Percentiles rank a stretch among this genome's conserved stretches.
phyloP scores from a whole-genome alignment of 1,284 basidiomycete genomes.

The Pseudomicrostroma phylloplanum region DNA sequence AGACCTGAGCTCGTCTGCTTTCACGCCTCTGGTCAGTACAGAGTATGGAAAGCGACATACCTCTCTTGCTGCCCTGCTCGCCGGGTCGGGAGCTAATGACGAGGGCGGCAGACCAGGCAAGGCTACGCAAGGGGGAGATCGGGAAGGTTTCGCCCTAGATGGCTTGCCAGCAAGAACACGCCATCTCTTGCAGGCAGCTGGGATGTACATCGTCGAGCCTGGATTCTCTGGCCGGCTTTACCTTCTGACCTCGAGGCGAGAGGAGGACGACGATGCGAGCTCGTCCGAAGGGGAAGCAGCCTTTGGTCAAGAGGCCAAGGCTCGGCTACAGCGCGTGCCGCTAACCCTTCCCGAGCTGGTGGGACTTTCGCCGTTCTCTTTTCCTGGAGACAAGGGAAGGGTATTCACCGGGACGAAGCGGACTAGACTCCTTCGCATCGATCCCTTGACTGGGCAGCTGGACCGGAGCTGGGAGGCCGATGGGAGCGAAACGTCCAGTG shows the following conservation, averaged over 20 bases:
- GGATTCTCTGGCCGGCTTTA: constrained; percentile 77
- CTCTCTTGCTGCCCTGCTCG: constrained; percentile 35
- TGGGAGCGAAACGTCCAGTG: constrained; percentile 2
- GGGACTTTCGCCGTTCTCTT: constrained; percentile 75
- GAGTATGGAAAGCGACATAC: constrained; percentile 33
- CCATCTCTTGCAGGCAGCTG: constrained; percentile 55
- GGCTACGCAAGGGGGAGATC: constrained; percentile 38
- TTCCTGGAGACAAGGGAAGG: constrained; percentile 64
- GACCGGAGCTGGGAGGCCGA: constrained; percentile 62
- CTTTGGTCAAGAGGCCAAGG: constrained; percentile 18
- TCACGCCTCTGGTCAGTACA: constrained; percentile 31
- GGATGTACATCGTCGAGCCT: constrained; percentile 83
- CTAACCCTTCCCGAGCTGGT: constrained; percentile 79
- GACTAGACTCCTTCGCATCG: constrained; percentile 70
- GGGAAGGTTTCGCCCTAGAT: constrained; percentile 28
- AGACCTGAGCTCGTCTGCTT: neutral
- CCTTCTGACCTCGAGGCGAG: constrained; percentile 58
- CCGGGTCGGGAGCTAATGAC: constrained; percentile 4
- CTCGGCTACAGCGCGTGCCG: constrained; percentile 64
- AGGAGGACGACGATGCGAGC: neutral
- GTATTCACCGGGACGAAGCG: constrained; percentile 80
- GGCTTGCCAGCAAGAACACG: neutral
- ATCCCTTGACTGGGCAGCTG: constrained; percentile 73
- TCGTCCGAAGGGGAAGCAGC: constrained; percentile 5
- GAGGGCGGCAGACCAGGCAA: neutral